Evolutionary conservation across 768 basidiomycete species (phyloP), one percentile per base, ranked within the genome.

Genomic region (Termitomyces sp.): DNA sequence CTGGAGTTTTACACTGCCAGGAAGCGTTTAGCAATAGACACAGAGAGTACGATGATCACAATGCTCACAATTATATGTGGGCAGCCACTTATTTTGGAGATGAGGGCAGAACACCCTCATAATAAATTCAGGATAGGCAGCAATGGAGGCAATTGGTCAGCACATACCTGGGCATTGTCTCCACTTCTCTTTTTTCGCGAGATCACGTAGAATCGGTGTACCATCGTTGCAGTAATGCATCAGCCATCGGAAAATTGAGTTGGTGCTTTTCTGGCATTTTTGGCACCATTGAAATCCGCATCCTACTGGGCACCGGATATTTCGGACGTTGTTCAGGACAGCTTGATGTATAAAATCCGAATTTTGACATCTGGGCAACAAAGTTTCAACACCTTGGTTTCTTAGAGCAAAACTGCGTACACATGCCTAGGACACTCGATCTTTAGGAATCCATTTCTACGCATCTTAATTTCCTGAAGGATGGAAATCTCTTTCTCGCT

Each of bases 231-330:
- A 57, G 8, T 5, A 20, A 18, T 57, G 69, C 87, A 88, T 0
- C 80, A 83, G 66, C 85, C 46, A 13, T 9, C 12, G 9, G 4
- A 57, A 28, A 22, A 70, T 72, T 12, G 71, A 77, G 63, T 65
- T 71, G 51, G 79, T 69, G 13, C 68, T 59, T 58, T 83, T 80
- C 35, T 79, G 79, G 71, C 87, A 89, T 39, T 70, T 70, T 70
- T 83, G 88, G 71, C 87, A 89, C 88, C 87, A 89, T 9, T 76
- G 72, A 65, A 84, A 71, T 0, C 70, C 66, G 58, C 87, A 89
- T 18, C 70, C 69, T 0, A 81, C 66, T 0, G 85, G 85, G 61
- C 88, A 89, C 16, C 71, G 69, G 44, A 88, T 70, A 20, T 77
- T 74, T 33, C 71, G 68, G 16, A 70, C 68, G 2, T 74, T 73